Evolutionary conservation across 139 green algal species (phyloP).

Genomic region (Chlorella sp.): DNA sequence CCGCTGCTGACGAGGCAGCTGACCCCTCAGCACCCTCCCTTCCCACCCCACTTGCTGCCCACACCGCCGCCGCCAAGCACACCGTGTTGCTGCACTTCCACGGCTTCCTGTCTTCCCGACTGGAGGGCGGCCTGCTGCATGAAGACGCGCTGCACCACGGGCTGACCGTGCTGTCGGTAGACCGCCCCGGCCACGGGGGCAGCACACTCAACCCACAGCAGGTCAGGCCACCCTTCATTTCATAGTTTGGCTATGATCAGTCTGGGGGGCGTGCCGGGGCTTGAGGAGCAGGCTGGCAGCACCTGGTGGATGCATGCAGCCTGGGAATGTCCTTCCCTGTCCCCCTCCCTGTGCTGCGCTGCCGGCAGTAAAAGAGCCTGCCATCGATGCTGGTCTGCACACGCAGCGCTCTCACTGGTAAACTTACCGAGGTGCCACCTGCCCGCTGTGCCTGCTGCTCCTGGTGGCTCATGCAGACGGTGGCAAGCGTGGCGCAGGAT

Average conservation of each 20-base stretch:
- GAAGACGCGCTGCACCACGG: neutral
- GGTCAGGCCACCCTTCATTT: neutral
- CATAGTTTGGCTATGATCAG: too few species aligned
- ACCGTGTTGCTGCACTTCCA: conserved; percentile 22
- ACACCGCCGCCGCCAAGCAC: neutral
- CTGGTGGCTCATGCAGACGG: neutral
- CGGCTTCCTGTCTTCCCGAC: conserved; percentile 4
- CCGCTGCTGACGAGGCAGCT: neutral
- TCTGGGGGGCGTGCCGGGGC: too few species aligned
- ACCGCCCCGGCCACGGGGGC: conserved; percentile 30
- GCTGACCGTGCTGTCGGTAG: conserved; percentile 15
- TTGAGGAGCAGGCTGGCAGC: neutral
- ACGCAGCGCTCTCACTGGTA: too few species aligned
- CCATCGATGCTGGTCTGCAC: too few species aligned
- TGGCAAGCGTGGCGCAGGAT: neutral
- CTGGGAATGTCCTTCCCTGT: neutral
- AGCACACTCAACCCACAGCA: neutral
- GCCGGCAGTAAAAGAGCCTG: too few species aligned
- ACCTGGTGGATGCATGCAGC: neutral
- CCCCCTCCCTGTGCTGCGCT: neutral
- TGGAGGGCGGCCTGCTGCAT: conserved; percentile 23
- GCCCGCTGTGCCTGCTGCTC: too few species aligned
- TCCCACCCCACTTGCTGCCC: neutral
- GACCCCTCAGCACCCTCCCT: neutral
- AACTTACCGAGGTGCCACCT: neutral